Base-by-base conservation (phyloP, 352 stramenopile genomes). In the Saprolegnia parasitica region DNA sequence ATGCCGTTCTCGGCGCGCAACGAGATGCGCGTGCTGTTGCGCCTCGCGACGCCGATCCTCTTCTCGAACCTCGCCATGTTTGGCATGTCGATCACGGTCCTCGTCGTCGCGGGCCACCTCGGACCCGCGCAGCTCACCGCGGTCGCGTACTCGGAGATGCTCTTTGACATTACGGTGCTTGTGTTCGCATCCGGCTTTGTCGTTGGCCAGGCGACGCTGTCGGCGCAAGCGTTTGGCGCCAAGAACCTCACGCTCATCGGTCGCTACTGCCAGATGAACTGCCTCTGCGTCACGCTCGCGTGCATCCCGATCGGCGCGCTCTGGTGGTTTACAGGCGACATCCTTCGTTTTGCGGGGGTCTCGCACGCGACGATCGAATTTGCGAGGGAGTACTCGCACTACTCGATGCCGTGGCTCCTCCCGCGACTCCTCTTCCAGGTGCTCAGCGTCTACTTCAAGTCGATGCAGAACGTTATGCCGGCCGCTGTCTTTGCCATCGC, bases 111-210 rank as follows among this genome's bases (percentile, higher is more conserved):
- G 73, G 86, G 86, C 15, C 82, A 96, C 68, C 68, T 94, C 39
- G 87, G 86, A 40, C 81, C 90, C 32, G 74, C 86, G 60, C 78
- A 91, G 58, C 79, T 96, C 54, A 85, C 87, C 18, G 84, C 83
- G 46, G 82, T 90, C n/a, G 75, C 87, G 21, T 90, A 91, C 73
- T 79, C 87, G 57, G 82, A 89, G 60, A 88, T 93, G 77, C 81
- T 84, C 21, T 77, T 93, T 55, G 83, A 92, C 56, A 78, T 94
- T 39, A 86, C 81, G 10, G 89, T 83, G 50, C 77, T 92, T 35
- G 74, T 93, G n/a, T 86, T 89, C 67, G 89, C 90, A 80, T 83
- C 90, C 60, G 81, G 86, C 42, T 88, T 93, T 62, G 89, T 87
- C 65, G 75, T 81, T 54, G 85, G 85, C 46, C 82, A 91, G 71